Percentiles rank a stretch among this genome's conserved stretches.
Conservation (phyloP, 345 rosid genomes). For the Camelina neglecta region DNA sequence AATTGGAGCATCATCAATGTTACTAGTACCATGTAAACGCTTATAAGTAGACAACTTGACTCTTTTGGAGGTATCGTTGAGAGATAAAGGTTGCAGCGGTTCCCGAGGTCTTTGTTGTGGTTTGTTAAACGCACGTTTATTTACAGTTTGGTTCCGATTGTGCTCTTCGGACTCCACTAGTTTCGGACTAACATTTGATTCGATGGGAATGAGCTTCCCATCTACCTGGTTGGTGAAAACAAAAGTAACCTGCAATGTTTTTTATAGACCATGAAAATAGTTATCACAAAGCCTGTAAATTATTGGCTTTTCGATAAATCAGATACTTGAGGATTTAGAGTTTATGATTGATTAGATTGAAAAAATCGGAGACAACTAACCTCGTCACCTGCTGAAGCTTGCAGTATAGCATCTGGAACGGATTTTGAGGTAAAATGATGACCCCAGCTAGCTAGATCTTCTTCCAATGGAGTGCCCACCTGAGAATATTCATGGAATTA, state of each 20-base stretch:
- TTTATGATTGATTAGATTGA: not conserved
- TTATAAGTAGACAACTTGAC: conserved; percentile 43
- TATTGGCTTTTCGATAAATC: not conserved
- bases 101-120: conserved; percentile 50
- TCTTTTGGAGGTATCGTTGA: conserved; percentile 28
- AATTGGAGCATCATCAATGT: conserved; percentile 21
- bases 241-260: conserved; percentile 69
- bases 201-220: conserved; percentile 87
- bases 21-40: conserved; percentile 41
- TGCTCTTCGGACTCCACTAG: conserved; percentile 36
- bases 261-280: conserved; percentile 13
- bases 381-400: conserved; percentile 97
- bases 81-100: conserved; percentile 43
- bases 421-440: conserved; percentile 77
- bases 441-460: conserved; percentile 90
- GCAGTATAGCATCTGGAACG: conserved; percentile 83
- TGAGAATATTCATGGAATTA: conserved; percentile 42
- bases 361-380: conserved; percentile 42
- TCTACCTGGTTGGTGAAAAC: conserved; percentile 93
- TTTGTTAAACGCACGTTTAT: conserved; percentile 42
- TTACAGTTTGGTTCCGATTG: conserved; percentile 42
- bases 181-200: conserved; percentile 55
- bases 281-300: conserved; percentile 5
- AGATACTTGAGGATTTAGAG: not conserved
- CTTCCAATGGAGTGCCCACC: conserved; percentile 91